Evolutionary conservation across 371 early-diverging fungal species (phyloP).

Genomic region (Mortierella sp.): DNA sequence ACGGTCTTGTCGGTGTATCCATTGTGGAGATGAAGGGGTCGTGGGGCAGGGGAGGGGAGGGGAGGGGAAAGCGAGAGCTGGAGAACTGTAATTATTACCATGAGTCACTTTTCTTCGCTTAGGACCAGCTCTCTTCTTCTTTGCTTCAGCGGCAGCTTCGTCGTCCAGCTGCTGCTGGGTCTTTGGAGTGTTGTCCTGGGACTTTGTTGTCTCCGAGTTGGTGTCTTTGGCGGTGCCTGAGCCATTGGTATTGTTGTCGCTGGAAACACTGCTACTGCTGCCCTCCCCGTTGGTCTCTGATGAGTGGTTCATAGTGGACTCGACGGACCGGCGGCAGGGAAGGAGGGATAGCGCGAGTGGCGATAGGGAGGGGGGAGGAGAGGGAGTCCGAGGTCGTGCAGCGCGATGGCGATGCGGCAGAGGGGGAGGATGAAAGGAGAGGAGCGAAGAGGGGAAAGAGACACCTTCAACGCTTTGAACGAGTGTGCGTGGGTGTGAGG

Average conservation of each 20-base stretch:
- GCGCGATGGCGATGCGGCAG: neutral
- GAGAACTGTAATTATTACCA: constrained; percentile 56
- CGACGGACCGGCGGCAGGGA: neutral
- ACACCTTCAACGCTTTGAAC: neutral
- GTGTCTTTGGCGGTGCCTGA: constrained; percentile 2
- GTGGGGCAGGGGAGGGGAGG: too few species aligned
- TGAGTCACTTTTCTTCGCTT: constrained; percentile 80
- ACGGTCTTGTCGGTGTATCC: too few species aligned
- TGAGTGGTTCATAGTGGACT: constrained; percentile 18
- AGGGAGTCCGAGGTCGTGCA: too few species aligned
- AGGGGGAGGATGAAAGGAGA: neutral
- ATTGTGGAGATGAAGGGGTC: too few species aligned
- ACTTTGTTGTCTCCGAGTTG: neutral
- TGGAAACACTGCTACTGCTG: neutral
- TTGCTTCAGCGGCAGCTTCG: constrained; percentile 56
- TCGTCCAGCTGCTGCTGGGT: constrained; percentile 47
- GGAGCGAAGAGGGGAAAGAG: neutral
- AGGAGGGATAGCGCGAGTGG: too few species aligned
- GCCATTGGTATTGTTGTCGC: constrained; percentile 12
- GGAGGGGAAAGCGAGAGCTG: too few species aligned
- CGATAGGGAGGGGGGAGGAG: too few species aligned
- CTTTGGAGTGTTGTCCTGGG: constrained; percentile 17
- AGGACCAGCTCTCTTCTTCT: constrained; percentile 74
- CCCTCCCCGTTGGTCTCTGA: constrained; percentile 22
- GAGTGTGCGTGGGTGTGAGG: too few species aligned